phyloP scores from a whole-genome alignment of 1,284 basidiomycete species.

The Ceratobasidium papillatum region DNA sequence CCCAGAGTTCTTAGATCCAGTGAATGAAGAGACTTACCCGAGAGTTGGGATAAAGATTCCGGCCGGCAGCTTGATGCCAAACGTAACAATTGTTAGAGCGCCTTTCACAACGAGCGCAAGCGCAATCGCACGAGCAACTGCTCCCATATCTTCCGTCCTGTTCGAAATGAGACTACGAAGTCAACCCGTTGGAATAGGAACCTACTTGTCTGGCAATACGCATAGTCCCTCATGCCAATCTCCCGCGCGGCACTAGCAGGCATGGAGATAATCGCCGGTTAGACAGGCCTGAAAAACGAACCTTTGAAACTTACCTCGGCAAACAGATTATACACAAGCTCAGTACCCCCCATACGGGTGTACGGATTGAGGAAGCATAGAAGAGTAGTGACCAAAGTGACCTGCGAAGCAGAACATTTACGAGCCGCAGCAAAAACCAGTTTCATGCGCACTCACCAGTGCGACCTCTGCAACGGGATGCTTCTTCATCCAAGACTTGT shows the following conservation, averaged over 20 bases:
- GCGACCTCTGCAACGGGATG: constrained; percentile 89
- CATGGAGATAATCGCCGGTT: not conserved
- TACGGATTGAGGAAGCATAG: constrained; percentile 91
- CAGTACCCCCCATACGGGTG: constrained; percentile 93
- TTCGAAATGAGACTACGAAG: constrained; percentile 48
- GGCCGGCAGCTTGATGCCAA: constrained; percentile 92
- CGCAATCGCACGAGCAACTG: constrained; percentile 72
- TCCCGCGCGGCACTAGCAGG: constrained; percentile 64
- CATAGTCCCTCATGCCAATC: constrained; percentile 75
- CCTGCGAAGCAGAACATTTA: constrained; percentile 56
- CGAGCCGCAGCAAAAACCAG: not conserved
- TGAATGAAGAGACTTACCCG: constrained; percentile 50
- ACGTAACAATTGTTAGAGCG: constrained; percentile 87
- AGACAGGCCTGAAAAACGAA: too few species aligned
- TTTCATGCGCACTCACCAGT: constrained; percentile 62
- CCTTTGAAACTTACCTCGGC: constrained; percentile 54
- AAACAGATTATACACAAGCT: constrained; percentile 92
- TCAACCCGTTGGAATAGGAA: not conserved
- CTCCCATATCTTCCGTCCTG: constrained; percentile 61
- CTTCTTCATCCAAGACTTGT: constrained; percentile 77
- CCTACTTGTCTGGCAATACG: constrained; percentile 60
- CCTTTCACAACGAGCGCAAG: constrained; percentile 85
- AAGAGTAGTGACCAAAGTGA: constrained; percentile 77
- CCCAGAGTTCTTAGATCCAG: not conserved
- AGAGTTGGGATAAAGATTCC: constrained; percentile 98